Conservation (phyloP, 306 rosid species). For the Cicer bijugum region DNA sequence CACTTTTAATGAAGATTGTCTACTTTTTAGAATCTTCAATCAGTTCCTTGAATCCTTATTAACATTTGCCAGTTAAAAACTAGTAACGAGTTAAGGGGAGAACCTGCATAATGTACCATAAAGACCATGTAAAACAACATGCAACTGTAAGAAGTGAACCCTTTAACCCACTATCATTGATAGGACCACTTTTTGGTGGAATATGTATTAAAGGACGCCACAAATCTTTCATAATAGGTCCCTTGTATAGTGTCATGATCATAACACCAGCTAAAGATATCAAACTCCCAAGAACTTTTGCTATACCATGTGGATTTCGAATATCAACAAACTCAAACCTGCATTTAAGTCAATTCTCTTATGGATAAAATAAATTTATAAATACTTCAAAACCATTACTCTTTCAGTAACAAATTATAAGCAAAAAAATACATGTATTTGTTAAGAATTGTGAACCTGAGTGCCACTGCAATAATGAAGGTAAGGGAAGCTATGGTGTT, state of each 20-base stretch:
- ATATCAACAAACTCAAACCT: slow-evolving; percentile 69
- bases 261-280: slow-evolving; percentile 75
- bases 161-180: slow-evolving; percentile 66
- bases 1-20: not conserved
- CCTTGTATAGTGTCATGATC: slow-evolving; percentile 83
- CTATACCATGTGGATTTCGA: slow-evolving; percentile 57
- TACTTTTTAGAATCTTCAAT: not conserved
- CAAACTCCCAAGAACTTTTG: slow-evolving; percentile 71
- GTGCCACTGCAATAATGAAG: slow-evolving; percentile 68
- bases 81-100: slow-evolving; percentile 2
- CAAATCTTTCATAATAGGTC: slow-evolving; percentile 59
- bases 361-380: not conserved
- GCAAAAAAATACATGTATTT: no score
- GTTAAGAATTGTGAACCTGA: slow-evolving; percentile 51
- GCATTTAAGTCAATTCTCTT: slow-evolving; percentile 19
- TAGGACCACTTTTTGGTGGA: slow-evolving; percentile 47
- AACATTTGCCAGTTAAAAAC: not conserved
- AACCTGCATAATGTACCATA: slow-evolving; percentile 92
- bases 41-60: not conserved
- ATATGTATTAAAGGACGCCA: slow-evolving; percentile 62
- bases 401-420: no score
- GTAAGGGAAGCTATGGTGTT: slow-evolving; percentile 79
- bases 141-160: slow-evolving; percentile 75
- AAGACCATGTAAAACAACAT: slow-evolving; percentile 79
- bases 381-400: not conserved